These are phyloP conservation scores for Trypanosoma melophagium DNA, from an alignment of 208 protist genomes.

Conservation along the genomic window DNA sequence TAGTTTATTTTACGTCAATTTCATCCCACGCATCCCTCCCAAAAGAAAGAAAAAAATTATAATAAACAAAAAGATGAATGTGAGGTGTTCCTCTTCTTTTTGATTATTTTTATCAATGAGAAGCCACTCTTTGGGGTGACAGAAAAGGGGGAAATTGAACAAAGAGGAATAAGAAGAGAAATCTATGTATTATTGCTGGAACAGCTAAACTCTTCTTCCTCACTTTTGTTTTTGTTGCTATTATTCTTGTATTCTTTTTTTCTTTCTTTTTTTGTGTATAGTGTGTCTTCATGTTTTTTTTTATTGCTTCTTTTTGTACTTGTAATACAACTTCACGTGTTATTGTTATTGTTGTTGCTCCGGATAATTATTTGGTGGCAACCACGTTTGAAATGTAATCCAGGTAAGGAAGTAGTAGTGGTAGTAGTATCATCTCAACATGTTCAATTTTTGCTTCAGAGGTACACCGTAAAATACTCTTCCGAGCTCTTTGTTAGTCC, in stretches of 20 bases:
- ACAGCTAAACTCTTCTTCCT: slow-evolving; percentile 17
- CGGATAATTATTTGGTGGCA: too few species aligned
- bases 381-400: too few species aligned
- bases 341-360: too few species aligned
- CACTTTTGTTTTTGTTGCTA: not conserved
- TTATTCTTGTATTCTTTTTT: not conserved
- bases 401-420: too few species aligned
- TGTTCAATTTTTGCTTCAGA: too few species aligned
- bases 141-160: not conserved
- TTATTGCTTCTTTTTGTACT: not conserved
- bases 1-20: not conserved
- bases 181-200: slow-evolving; percentile 7
- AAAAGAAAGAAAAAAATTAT: not conserved
- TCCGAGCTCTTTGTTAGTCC: too few species aligned
- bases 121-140: too few species aligned
- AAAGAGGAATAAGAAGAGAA: slow-evolving; percentile 9
- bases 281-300: not conserved
- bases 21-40: not conserved
- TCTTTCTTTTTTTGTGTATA: not conserved
- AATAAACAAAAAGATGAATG: slow-evolving; percentile 5
- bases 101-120: too few species aligned
- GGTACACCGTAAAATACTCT: too few species aligned
- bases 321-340: too few species aligned
- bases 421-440: too few species aligned
- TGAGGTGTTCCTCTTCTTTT: too few species aligned